Percentiles rank a stretch among this genome's conserved stretches.
These are phyloP conservation scores for Mortierella sp. DNA, from an alignment of 371 early-diverging fungal genomes.

Conservation along the genomic window DNA sequence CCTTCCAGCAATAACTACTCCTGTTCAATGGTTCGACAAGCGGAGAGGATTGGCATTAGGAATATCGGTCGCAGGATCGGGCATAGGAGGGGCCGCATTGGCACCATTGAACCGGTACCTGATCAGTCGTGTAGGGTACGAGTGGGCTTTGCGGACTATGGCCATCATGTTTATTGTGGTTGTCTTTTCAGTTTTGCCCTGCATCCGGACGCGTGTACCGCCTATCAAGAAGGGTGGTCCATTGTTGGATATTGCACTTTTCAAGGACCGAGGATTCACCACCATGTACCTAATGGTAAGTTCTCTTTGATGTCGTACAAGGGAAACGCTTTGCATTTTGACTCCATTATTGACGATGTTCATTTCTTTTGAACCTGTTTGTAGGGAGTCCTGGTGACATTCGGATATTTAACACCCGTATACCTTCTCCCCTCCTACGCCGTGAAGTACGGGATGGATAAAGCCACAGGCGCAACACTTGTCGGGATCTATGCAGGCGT, in stretches of 20 bases:
- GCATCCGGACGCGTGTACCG: slow-evolving; percentile 53
- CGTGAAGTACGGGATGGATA: slow-evolving; percentile 23
- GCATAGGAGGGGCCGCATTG: slow-evolving; percentile 79
- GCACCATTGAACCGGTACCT: slow-evolving; percentile 70
- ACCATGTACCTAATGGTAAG: slow-evolving; percentile 36
- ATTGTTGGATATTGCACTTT: slow-evolving; percentile 39
- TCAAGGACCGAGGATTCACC: slow-evolving; percentile 44
- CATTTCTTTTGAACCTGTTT: not conserved
- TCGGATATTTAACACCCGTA: slow-evolving; percentile 39
- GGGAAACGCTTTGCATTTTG: too few species aligned
- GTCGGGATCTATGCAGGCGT: slow-evolving; percentile 61
- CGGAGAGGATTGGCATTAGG: slow-evolving; percentile 72
- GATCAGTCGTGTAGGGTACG: slow-evolving; percentile 65
- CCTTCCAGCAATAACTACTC: slow-evolving; percentile 43
- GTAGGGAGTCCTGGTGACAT: slow-evolving; percentile 39
- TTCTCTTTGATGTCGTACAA: not conserved
- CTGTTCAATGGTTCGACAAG: slow-evolving; percentile 70
- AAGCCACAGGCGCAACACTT: slow-evolving; percentile 29
- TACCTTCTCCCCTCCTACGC: slow-evolving; percentile 52
- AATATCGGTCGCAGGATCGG: slow-evolving; percentile 75
- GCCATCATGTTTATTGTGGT: slow-evolving; percentile 56
- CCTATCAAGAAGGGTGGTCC: slow-evolving; percentile 38
- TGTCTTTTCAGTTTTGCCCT: slow-evolving; percentile 56
- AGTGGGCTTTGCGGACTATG: slow-evolving; percentile 67
- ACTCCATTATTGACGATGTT: not conserved